Evolutionary conservation across 2,329 filamentous ascomycete species (phyloP), one percentile per base, ranked within the genome.

Genomic region (Lasiodiplodia gonubiensis): DNA sequence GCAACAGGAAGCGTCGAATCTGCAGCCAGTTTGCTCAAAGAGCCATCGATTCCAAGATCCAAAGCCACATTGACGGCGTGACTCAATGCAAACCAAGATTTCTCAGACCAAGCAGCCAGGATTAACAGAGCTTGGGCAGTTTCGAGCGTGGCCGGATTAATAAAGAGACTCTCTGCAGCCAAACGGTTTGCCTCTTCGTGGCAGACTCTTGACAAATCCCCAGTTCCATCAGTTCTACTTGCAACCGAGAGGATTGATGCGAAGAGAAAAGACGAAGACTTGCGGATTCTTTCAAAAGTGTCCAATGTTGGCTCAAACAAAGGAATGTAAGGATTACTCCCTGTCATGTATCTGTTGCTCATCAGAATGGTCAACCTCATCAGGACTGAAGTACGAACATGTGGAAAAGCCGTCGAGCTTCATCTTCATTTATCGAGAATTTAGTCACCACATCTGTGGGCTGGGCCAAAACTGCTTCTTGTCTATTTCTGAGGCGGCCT

Each of bases 81-180:
- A 6, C 18, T 48, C 7, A 63, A 33, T 11, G 59, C 59, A 25
- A 63, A 63, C 59, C 59, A 63, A 5, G 59, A 51, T 14, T 63
- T 63, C 33, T 63, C 59, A 0, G 59, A 63, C 59, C 59, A 63
- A 4, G 59, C 59, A 12, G 59, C 59, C n/a, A 51, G 23, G n/a
- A 63, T 51, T 2, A 63, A 11, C 30, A 63, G 11, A 2, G 59
- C 59, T 12, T 63, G 59, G 5, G 37, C 30, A 25, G 25, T 52
- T 23, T 63, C 59, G 8, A 37, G 18, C n/a, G 10, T 30, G 2
- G 30, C 46, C 16, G 27, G 27, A 25, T 48, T 51, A 6, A 33
- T 16, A 11, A 63, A 63, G 12, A 63, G 30, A 21, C 59, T 63
- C 6, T 51, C 42, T 4, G 42, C 59, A 2, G 42, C 27, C 27